Base-by-base conservation (phyloP, 495 filamentous ascomycete genomes). In the Ramalina peruviana region DNA sequence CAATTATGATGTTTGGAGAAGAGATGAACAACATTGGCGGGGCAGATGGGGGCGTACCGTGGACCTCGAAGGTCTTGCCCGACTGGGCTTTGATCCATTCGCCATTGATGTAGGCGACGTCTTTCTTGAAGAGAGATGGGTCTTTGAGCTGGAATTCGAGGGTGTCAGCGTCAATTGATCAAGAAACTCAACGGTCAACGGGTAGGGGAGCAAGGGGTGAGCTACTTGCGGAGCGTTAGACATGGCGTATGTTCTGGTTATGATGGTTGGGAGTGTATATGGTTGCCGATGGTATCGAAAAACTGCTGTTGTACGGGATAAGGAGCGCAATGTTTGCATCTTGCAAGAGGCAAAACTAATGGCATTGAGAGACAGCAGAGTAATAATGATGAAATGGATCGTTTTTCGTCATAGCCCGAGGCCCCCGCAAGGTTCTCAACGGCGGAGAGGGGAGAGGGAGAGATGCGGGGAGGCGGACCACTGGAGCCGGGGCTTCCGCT, bases 51-150 rank as follows among this genome's bases (percentile, higher is more conserved):
- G 47, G 12, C 51, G 42, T 70, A 83, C 83, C 83, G 53, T 78
- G 68, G 30, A 89, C 82, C 47, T 86, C 75, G 58, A 94, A 94
- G 19, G 84, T 89, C 64, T 87, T 77, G 41, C 81, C 81, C 1
- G 83, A 86, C 54, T 75, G 70, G 37, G 86, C 80, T 48, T 70
- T 72, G 43, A 92, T 72, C 82, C 85, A 94, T 68, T 88, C 78
- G 57, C 86, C 86, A 65, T 93, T 86, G 55, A 94, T 80, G 59
- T 88, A 94, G 54, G 75, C 79, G 54, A 86, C 84, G 52, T 84
- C 68, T 36, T 76, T 67, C 62, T 86, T 88, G 59, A 94, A 78
- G 21, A 94, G 76, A 4, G 85, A 86, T 25, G 76, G 74, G 58
- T 94, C 88, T 67, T 83, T 88, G 58, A 94, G 78, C 85, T 86